A percentile compares a stretch with the other conserved stretches of the same genome.
These are phyloP conservation scores for Carex parvula DNA, from an alignment of 176 grass and related monocot species.

Conservation along the genomic window DNA sequence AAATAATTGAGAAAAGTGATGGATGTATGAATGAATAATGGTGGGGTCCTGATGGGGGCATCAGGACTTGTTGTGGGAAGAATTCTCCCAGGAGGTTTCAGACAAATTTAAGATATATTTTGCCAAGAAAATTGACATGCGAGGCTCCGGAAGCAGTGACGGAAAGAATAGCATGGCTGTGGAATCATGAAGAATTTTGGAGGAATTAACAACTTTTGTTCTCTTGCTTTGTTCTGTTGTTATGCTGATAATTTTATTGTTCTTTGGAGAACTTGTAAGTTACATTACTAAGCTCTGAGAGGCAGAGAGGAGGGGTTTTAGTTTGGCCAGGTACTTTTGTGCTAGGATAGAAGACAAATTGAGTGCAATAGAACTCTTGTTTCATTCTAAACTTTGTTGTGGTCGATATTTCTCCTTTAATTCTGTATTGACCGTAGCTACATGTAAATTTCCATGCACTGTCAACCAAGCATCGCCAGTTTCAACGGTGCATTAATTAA, in stretches of 20 bases:
- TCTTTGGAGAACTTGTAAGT: conserved; percentile 17
- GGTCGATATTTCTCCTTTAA: neutral
- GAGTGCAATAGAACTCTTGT: conserved; percentile 9
- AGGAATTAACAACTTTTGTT: conserved; percentile 4
- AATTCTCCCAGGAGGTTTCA: neutral
- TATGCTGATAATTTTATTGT: conserved; percentile 21
- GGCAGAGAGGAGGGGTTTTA: neutral
- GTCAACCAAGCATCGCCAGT: too few relatives aligned
- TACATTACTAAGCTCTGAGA: neutral
- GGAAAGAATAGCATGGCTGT: neutral
- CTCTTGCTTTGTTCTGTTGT: conserved; percentile 19
- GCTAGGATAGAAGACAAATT: neutral
- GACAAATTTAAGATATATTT: neutral
- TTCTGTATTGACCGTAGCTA: too few relatives aligned
- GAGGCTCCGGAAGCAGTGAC: neutral
- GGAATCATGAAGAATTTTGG: conserved; percentile 12
- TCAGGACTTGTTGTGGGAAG: neutral
- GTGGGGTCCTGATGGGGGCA: neutral
- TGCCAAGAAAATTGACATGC: neutral
- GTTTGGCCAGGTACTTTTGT: neutral
- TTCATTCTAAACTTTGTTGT: neutral
- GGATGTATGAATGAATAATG: conserved; percentile 18
- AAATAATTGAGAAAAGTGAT: conserved; percentile 23
- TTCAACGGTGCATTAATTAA: neutral
- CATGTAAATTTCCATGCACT: too few relatives aligned